Evolutionary conservation across 1,284 basidiomycete genomes (phyloP).

Genomic region (Trichosporon coremiiforme): DNA sequence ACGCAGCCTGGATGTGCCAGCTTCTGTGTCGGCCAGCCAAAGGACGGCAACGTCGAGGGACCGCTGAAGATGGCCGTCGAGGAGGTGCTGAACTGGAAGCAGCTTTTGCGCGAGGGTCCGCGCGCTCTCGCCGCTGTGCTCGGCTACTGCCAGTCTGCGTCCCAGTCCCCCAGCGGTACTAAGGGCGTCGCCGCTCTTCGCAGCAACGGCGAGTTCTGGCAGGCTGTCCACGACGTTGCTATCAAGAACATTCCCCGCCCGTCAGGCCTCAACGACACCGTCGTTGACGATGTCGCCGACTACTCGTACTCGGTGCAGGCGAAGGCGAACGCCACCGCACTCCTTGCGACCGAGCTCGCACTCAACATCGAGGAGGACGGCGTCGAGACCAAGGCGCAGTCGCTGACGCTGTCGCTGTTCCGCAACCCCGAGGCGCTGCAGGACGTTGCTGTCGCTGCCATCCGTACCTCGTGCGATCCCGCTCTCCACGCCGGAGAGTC

Average conservation of each 20-base stretch:
- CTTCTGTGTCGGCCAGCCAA: constrained; percentile 71
- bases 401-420: constrained; percentile 46
- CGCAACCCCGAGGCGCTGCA: constrained; percentile 49
- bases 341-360: constrained; percentile 44
- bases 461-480: constrained; percentile 44
- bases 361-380: constrained; percentile 38
- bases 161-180: constrained; percentile 38
- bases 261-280: constrained; percentile 44
- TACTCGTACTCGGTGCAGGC: constrained; percentile 66
- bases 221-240: constrained; percentile 43
- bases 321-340: constrained; percentile 48
- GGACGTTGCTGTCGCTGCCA: constrained; percentile 38
- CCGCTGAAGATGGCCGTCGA: constrained; percentile 62
- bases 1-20: constrained; percentile 84
- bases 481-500: constrained; percentile 45
- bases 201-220: constrained; percentile 43
- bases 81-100: constrained; percentile 65
- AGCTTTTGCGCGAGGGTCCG: constrained; percentile 71
- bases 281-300: constrained; percentile 44
- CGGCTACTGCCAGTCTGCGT: constrained; percentile 72
- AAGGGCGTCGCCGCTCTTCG: constrained; percentile 36
- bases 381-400: constrained; percentile 41
- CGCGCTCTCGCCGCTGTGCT: constrained; percentile 73
- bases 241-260: constrained; percentile 43
- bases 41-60: constrained; percentile 52